These are phyloP conservation scores for Ophiostoma quercus DNA, from an alignment of 2,329 filamentous ascomycete species.

Conservation along the genomic window DNA sequence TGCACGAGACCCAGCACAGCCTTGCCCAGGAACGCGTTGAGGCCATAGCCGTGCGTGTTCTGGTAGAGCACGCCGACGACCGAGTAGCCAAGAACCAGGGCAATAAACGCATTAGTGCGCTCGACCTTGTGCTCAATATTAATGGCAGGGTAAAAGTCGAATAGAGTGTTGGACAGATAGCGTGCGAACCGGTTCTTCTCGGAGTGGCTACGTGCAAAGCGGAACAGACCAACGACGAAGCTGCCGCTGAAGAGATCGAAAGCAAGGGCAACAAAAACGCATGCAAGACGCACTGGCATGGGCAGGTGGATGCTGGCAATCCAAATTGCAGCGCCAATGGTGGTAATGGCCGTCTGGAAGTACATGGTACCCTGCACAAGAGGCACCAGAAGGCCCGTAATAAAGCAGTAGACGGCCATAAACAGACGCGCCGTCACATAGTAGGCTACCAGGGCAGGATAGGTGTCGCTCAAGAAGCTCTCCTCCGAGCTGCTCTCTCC, in stretches of 20 bases:
- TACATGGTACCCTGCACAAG: slow-evolving; percentile 56
- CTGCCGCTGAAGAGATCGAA: slow-evolving; percentile 49
- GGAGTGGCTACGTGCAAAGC: slow-evolving; percentile 29
- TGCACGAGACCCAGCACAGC: slow-evolving; percentile 54
- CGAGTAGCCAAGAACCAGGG: slow-evolving; percentile 59
- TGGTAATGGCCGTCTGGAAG: slow-evolving; percentile 39
- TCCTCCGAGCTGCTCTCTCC: not conserved
- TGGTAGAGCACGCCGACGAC: slow-evolving; percentile 59
- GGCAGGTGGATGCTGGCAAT: slow-evolving; percentile 54
- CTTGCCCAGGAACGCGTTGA: slow-evolving; percentile 59
- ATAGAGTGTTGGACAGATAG: slow-evolving; percentile 35
- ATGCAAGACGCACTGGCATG: slow-evolving; percentile 49
- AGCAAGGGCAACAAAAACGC: slow-evolving; percentile 52
- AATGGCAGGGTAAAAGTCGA: slow-evolving; percentile 57
- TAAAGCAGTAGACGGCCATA: slow-evolving; percentile 44
- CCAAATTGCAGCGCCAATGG: slow-evolving; percentile 52
- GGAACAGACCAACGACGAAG: slow-evolving; percentile 40
- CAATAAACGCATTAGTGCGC: slow-evolving; percentile 59
- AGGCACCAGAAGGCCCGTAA: slow-evolving; percentile 47
- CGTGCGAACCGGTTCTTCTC: slow-evolving; percentile 27
- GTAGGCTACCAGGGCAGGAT: slow-evolving; percentile 54
- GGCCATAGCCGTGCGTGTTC: slow-evolving; percentile 44
- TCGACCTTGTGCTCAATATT: slow-evolving; percentile 64
- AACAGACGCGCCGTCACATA: slow-evolving; percentile 56
- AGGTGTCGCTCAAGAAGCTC: slow-evolving; percentile 41